Percentiles rank a stretch among this genome's conserved stretches.
phyloP scores from a whole-genome alignment of 192 early-diverging fungal species.

The Coemansia sp. region DNA sequence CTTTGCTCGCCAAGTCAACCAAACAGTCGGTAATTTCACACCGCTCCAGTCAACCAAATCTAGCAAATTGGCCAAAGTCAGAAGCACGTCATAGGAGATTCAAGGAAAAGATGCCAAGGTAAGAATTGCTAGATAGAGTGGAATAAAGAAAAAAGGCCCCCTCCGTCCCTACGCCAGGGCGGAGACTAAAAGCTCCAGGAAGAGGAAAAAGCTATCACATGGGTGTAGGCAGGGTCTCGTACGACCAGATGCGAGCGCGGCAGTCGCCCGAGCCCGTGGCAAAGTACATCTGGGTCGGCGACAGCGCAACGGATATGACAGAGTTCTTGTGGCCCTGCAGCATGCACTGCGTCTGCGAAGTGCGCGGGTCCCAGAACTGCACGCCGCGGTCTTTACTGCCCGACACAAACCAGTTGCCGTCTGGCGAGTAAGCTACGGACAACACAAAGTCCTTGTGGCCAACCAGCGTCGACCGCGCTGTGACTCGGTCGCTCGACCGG shows the following conservation, averaged over 20 bases:
- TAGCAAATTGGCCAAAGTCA: too few relatives aligned
- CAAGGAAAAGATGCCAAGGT: too few relatives aligned
- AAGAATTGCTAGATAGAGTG: background rate
- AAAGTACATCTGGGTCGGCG: conserved; percentile 77
- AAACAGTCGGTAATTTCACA: too few relatives aligned
- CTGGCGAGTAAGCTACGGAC: conserved; percentile 82
- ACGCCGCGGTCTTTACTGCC: conserved; percentile 91
- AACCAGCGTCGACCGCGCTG: conserved; percentile 37
- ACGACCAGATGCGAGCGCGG: conserved; percentile 88
- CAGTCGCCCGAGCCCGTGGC: conserved; percentile 96
- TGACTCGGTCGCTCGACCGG: conserved; percentile 29
- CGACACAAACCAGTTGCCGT: conserved; percentile 86
- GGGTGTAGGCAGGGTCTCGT: conserved; percentile 43
- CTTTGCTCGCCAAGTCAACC: too few relatives aligned
- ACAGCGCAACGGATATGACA: conserved; percentile 89
- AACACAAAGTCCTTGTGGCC: conserved; percentile 97
- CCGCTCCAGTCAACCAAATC: too few relatives aligned
- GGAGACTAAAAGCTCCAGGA: background rate
- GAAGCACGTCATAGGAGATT: too few relatives aligned
- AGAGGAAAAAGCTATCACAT: conserved; percentile 1
- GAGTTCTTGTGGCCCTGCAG: conserved; percentile 96
- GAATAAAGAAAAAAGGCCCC: background rate
- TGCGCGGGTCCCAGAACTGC: conserved; percentile 88
- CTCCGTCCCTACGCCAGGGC: background rate
- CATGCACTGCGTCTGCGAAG: conserved; percentile 71